A percentile compares a stretch with the other conserved stretches of the same genome.
phyloP scores from a whole-genome alignment of 2,329 filamentous ascomycete species.

The Microdochium trichocladiopsis region DNA sequence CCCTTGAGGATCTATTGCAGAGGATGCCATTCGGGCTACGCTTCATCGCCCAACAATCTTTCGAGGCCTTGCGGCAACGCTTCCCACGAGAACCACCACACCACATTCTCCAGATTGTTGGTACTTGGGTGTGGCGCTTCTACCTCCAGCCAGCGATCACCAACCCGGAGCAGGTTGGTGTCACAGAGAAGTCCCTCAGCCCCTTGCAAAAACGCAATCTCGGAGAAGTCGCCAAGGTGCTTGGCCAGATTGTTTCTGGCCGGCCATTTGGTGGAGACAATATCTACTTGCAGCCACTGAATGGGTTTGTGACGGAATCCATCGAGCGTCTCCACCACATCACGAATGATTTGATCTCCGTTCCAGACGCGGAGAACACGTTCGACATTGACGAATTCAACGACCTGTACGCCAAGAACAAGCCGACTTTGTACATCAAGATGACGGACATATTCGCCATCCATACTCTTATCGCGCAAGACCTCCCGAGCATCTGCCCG shows the following conservation, averaged over 20 bases:
- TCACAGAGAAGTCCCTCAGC: constrained; percentile 82
- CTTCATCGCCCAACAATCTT: constrained; percentile 81
- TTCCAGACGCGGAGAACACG: constrained; percentile 79
- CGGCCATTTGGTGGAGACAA: constrained; percentile 90
- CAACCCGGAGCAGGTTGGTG: constrained; percentile 88
- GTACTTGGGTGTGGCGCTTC: constrained; percentile 88
- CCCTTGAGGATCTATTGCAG: constrained; percentile 74
- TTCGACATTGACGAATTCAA: constrained; percentile 99
- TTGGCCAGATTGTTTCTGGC: constrained; percentile 82
- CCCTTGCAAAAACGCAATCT: constrained; percentile 92
- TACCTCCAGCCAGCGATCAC: constrained; percentile 86
- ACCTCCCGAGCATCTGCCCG: constrained; percentile 72
- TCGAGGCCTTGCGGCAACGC: constrained; percentile 66
- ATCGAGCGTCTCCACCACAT: constrained; percentile 73
- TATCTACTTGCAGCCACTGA: constrained; percentile 90
- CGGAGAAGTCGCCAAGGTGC: constrained; percentile 82
- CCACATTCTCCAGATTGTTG: constrained; percentile 73
- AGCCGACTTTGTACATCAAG: constrained; percentile 98
- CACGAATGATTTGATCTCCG: constrained; percentile 70
- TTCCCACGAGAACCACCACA: constrained; percentile 77
- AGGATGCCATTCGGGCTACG: constrained; percentile 91
- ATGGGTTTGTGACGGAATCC: constrained; percentile 82
- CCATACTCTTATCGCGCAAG: constrained; percentile 76
- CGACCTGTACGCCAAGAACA: constrained; percentile 91
- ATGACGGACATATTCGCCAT: constrained; percentile 96